Evolutionary conservation across 768 basidiomycete genomes (phyloP).

Genomic region (Boletus tomentosulus): DNA sequence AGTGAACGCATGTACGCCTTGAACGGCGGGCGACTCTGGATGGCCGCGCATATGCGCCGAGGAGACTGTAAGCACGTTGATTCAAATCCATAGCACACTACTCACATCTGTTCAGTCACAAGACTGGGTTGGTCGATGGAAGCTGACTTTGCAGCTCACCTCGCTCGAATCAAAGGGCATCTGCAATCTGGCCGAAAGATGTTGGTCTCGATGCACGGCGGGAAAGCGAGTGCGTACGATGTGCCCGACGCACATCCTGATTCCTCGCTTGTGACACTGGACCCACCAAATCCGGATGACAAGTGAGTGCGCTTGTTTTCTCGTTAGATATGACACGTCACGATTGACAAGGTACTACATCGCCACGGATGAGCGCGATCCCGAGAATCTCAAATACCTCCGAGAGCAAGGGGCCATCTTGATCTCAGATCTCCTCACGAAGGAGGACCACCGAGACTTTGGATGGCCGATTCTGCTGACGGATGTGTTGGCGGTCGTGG

Average conservation of each 20-base stretch:
- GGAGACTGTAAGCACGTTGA: conserved; percentile 36
- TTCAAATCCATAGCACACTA: not conserved
- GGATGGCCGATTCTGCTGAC: conserved; percentile 43
- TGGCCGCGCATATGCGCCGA: too few relatives aligned
- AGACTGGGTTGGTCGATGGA: conserved; percentile 34
- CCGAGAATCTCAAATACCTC: too few relatives aligned
- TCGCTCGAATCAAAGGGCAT: conserved; percentile 25
- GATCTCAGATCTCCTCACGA: too few relatives aligned
- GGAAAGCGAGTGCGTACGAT: conserved; percentile 13
- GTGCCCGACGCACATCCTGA: conserved; percentile 21
- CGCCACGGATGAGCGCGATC: too few relatives aligned
- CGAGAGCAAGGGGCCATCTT: too few relatives aligned
- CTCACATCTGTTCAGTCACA: conserved; percentile 20
- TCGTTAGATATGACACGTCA: not conserved
- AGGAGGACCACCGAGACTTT: too few relatives aligned
- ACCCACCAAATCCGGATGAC: conserved; percentile 23
- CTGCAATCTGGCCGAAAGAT: conserved; percentile 4
- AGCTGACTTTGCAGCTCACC: conserved; percentile 28
- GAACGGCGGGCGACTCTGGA: conserved; percentile 29
- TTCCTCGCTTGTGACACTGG: conserved; percentile 15
- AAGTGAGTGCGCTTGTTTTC: conserved; percentile 9
- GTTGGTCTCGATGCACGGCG: conserved; percentile 21
- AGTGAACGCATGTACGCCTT: conserved; percentile 29
- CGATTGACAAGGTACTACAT: conserved; percentile 24
- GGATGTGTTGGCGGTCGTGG: conserved; percentile 40